Base-by-base conservation (phyloP, 2,329 filamentous ascomycete species). In the Aspergillus ochraceus region DNA sequence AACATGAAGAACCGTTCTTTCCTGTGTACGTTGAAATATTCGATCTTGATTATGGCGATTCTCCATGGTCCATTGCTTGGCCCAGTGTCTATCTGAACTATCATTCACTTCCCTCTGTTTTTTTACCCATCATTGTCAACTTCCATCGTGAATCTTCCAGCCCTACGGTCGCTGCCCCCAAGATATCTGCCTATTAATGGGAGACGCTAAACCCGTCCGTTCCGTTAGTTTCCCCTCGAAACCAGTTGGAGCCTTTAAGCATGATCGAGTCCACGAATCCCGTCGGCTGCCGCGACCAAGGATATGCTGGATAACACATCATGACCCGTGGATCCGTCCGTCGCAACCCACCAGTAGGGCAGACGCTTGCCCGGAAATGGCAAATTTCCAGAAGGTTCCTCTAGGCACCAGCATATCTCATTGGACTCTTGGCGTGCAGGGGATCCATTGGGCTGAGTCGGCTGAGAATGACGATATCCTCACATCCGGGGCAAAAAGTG, bases 361-460 rank as follows among this genome's bases (percentile, higher is more conserved):
- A 42, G 36, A n/a, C 57, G 52, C 52, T 59, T 52, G 53, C 29
- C 58, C 58, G 5, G 17, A 19, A 22, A 4, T 11, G 58, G 58
- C 49, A 60, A 49, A 8, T 6, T 60, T 60, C 58, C 30, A 32
- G 58, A 60, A 60, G 56, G 30, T 60, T 60, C 58, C 39, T 24
- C 58, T 57, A 60, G 58, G 58, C 58, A 60, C 58, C 58, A 60
- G 49, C 53, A 56, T 56, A 56, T 49, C 54, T 24, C 17, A 22
- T 39, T 20, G 26, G 6, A 36, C 30, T 19, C 39, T 50, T 51
- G 46, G 47, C 47, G 22, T 45, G 54, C 54, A 55, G 32, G 53
- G 42, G 52, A 20, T 29, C 12, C 22, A 26, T 36, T 36, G 24
- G 24, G 24, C 45, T 47, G 45, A 47, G 19, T 24, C 36, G 36